A percentile compares a stretch with the other conserved stretches of the same genome.
Evolutionary conservation across 169 alveolate species (phyloP).

Genomic region (Plasmodium cynomolgi): DNA sequence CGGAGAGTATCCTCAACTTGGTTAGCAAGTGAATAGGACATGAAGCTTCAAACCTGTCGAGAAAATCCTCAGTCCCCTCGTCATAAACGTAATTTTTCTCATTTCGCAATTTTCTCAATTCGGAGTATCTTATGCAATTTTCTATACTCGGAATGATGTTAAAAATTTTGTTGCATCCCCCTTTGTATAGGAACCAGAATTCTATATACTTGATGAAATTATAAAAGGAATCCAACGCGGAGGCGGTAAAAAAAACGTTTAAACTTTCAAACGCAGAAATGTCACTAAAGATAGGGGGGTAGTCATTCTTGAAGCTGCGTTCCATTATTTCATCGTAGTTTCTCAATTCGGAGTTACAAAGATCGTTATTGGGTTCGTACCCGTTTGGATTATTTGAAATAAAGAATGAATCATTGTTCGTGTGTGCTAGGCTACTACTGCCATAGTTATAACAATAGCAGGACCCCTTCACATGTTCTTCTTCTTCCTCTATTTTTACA

Average conservation of each 20-base stretch:
- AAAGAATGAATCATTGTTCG: background rate
- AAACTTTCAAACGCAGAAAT: slow-evolving; percentile 22
- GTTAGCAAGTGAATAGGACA: slow-evolving; percentile 65
- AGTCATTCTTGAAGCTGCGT: slow-evolving; percentile 41
- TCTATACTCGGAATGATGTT: slow-evolving; percentile 53
- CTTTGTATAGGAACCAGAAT: slow-evolving; percentile 46
- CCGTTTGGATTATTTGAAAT: background rate
- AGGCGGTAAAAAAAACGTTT: slow-evolving; percentile 18
- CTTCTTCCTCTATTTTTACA: slow-evolving; percentile 4
- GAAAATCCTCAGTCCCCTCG: slow-evolving; percentile 11
- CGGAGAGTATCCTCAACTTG: slow-evolving; percentile 45
- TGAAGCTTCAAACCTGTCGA: slow-evolving; percentile 54
- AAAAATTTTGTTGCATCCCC: slow-evolving; percentile 54
- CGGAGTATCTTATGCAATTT: slow-evolving; percentile 59
- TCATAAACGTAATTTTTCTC: slow-evolving; percentile 35
- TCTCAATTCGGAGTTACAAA: background rate
- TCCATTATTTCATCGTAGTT: slow-evolving; percentile 48
- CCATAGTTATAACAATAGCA: slow-evolving; percentile 27
- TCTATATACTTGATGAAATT: slow-evolving; percentile 58
- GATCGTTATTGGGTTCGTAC: background rate
- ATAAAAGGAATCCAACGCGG: slow-evolving; percentile 38
- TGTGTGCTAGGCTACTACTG: background rate
- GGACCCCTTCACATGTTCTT: background rate
- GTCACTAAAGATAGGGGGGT: slow-evolving; percentile 45
- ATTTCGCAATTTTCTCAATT: slow-evolving; percentile 28